Evolutionary conservation across 352 stramenopile species (phyloP).

Genomic region (Phytophthora citricola): DNA sequence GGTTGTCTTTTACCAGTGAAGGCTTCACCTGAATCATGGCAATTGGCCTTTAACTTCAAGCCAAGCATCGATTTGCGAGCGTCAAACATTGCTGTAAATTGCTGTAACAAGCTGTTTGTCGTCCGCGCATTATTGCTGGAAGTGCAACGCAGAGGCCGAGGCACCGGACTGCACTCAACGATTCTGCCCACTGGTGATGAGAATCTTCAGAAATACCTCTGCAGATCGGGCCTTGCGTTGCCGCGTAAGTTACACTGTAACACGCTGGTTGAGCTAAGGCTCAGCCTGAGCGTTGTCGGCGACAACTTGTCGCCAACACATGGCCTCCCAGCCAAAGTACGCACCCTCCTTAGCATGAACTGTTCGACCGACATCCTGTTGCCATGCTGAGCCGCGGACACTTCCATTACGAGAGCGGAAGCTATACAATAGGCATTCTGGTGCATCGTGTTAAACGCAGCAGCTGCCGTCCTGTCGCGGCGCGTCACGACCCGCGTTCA

Average conservation of each 20-base stretch:
- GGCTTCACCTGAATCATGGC: no score
- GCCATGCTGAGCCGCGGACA: no score
- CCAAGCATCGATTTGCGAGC: slow-evolving; percentile 3
- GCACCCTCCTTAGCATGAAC: no score
- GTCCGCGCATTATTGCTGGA: no score
- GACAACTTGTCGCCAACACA: no score
- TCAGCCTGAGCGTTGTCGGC: no score
- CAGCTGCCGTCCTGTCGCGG: slow-evolving; percentile 37
- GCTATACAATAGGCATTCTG: not conserved
- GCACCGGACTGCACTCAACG: slow-evolving; percentile 17
- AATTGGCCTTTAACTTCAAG: no score
- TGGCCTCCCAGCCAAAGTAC: no score
- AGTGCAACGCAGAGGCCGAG: not conserved
- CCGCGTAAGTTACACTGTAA: not conserved
- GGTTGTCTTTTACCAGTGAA: not conserved
- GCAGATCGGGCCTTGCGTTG: not conserved
- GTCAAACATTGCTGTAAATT: not conserved
- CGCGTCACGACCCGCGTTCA: slow-evolving; percentile 41
- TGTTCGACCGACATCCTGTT: no score
- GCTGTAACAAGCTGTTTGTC: no score
- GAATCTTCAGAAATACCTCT: slow-evolving; percentile 28
- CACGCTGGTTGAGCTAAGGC: no score
- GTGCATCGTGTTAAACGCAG: slow-evolving; percentile 11
- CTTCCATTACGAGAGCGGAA: no score
- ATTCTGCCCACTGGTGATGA: slow-evolving; percentile 9